phyloP scores from a whole-genome alignment of 2,329 filamentous ascomycete genomes.

The Neurospora crassa region DNA sequence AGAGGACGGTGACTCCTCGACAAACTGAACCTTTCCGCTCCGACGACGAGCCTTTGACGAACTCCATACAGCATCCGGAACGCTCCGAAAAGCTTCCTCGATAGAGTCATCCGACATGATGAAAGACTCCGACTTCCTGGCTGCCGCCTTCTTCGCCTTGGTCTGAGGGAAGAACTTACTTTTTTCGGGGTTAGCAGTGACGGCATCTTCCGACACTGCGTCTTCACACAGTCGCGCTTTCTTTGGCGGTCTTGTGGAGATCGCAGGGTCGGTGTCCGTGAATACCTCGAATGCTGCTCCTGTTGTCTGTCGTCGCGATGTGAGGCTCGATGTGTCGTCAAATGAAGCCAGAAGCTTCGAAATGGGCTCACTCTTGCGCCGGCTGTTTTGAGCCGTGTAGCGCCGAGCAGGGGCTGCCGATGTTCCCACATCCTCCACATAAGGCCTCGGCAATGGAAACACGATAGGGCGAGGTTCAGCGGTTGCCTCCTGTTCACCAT shows the following conservation, averaged over 20 bases:
- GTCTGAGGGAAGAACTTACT: slow-evolving; percentile 45
- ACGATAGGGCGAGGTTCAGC: slow-evolving; percentile 44
- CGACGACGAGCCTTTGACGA: slow-evolving; percentile 26
- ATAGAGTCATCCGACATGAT: slow-evolving; percentile 48
- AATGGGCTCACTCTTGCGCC: slow-evolving; percentile 44
- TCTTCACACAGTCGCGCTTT: slow-evolving; percentile 47
- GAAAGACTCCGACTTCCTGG: slow-evolving; percentile 30
- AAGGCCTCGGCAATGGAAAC: slow-evolving; percentile 49
- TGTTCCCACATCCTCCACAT: slow-evolving; percentile 31
- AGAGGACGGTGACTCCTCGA: slow-evolving; percentile 27
- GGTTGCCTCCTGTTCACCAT: slow-evolving; percentile 37
- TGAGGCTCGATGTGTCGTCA: slow-evolving; percentile 3
- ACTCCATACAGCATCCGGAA: slow-evolving; percentile 44
- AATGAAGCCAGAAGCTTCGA: slow-evolving; percentile 29
- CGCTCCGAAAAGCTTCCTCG: slow-evolving; percentile 40
- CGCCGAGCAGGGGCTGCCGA: slow-evolving; percentile 17
- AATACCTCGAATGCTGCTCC: slow-evolving; percentile 19
- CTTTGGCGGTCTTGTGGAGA: slow-evolving; percentile 38
- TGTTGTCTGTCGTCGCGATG: slow-evolving; percentile 17
- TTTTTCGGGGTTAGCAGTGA: slow-evolving; percentile 28
- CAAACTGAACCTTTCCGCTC: slow-evolving; percentile 34
- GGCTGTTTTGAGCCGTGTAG: slow-evolving; percentile 29
- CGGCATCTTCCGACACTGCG: slow-evolving; percentile 18
- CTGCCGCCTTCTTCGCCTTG: slow-evolving; percentile 18
- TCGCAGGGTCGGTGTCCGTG: slow-evolving; percentile 11